These are phyloP conservation scores for Pochonia chlamydosporia DNA, from an alignment of 2,329 filamentous ascomycete genomes.

Conservation along the genomic window DNA sequence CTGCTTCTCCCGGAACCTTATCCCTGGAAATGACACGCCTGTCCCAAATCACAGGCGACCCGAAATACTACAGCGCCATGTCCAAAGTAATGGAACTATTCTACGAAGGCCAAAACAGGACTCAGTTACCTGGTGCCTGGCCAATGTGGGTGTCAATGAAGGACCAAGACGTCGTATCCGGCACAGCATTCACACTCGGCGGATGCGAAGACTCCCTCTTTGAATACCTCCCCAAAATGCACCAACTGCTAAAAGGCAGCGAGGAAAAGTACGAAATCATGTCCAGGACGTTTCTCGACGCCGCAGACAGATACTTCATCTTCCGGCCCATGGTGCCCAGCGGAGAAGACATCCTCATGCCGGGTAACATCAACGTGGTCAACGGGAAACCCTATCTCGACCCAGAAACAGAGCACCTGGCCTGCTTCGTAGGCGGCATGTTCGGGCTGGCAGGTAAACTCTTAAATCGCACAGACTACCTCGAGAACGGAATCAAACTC, in stretches of 20 bases:
- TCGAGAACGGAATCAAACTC: slow-evolving; percentile 38
- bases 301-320: slow-evolving; percentile 50
- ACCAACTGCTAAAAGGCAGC: slow-evolving; percentile 51
- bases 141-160: slow-evolving; percentile 56
- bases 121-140: slow-evolving; percentile 68
- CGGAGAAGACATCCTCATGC: slow-evolving; percentile 48
- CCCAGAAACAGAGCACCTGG: slow-evolving; percentile 38
- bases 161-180: slow-evolving; percentile 35
- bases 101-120: slow-evolving; percentile 58
- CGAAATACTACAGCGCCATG: slow-evolving; percentile 69
- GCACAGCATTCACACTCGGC: slow-evolving; percentile 28
- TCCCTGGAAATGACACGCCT: slow-evolving; percentile 68
- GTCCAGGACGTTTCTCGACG: slow-evolving; percentile 49
- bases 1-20: slow-evolving; percentile 54
- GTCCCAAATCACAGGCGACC: slow-evolving; percentile 65
- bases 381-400: slow-evolving; percentile 13
- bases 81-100: slow-evolving; percentile 63
- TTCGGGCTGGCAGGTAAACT: slow-evolving; percentile 42
- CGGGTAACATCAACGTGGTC: slow-evolving; percentile 30
- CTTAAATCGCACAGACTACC: slow-evolving; percentile 32
- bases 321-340: slow-evolving; percentile 56
- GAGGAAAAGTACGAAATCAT: slow-evolving; percentile 50
- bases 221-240: slow-evolving; percentile 93
- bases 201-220: slow-evolving; percentile 50
- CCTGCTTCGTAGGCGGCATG: slow-evolving; percentile 47